Evolutionary conservation across 2,329 filamentous ascomycete species (phyloP), one percentile per base, ranked within the genome.

Genomic region (Phyllosticta ampelicida): DNA sequence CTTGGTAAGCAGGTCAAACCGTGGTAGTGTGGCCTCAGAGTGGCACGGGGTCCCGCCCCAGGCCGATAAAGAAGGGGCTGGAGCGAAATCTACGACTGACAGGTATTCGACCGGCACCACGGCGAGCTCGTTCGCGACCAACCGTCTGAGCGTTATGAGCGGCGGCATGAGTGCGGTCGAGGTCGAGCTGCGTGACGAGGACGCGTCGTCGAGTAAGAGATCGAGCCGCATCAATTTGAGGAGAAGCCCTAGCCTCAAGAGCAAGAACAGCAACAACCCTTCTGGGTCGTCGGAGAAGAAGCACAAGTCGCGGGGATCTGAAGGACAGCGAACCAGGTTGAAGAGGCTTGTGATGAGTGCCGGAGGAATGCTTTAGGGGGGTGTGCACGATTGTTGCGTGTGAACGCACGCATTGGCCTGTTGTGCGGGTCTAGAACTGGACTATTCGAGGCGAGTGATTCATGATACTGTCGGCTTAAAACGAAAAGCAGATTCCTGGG

Each of bases 271-370:
- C 6, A 44, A n/a, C 36, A 44, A 5, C 23, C 4, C 23, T 44
- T n/a, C 36, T 6, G 36, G 36, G 16, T 44, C 36, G 13, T 6
- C 36, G 13, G 36, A 44, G 6, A 44, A 44, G 36, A 44, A 44
- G n/a, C 36, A 44, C 13, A 44, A 44, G 48, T 51, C 53, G 56
- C 19, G 55, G 23, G 58, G 55, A 13, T 20, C 59, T 48, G 36
- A 52, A 10, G 50, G 60, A 48, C 57, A 61, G 53, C 55, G 54
- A 48, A 54, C 61, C 36, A 64, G 61, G 60, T 59, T 67, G 56
- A 57, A 63, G 23, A 58, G 63, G 44, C 55, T 63, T 20, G 62
- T 67, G 51, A 64, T 65, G 55, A 66, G 63, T 50, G 65, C 55
- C 8, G 55, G 55, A 9, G 55, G 55, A 5, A 58, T 58, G 23